phyloP scores from a whole-genome alignment of 768 basidiomycete species.

The Lepiota subincarnata region DNA sequence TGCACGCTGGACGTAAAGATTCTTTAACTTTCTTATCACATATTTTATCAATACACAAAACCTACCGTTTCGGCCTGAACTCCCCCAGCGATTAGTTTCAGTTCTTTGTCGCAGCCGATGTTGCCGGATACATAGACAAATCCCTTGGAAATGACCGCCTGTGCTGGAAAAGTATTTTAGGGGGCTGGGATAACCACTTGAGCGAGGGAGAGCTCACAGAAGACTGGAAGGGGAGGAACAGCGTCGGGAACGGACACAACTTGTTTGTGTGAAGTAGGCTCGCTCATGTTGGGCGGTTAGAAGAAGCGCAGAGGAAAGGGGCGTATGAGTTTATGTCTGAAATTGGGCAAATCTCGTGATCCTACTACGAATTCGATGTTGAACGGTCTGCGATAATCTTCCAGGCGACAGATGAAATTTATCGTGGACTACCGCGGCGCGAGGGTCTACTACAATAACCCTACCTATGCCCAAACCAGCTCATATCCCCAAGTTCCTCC shows the following conservation, averaged over 20 bases:
- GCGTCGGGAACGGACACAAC: constrained; percentile 29
- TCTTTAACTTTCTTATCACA: background rate
- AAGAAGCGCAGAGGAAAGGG: background rate
- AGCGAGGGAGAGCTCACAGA: constrained; percentile 22
- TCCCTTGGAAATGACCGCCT: constrained; percentile 32
- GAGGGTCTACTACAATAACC: background rate
- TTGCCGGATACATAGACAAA: constrained; percentile 15
- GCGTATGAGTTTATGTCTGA: background rate
- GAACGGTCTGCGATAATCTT: too few relatives aligned
- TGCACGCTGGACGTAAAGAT: constrained; percentile 22
- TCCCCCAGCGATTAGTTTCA: constrained; percentile 14
- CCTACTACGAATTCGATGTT: background rate
- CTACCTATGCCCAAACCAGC: background rate
- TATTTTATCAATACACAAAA: background rate
- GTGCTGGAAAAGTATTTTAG: constrained; percentile 22
- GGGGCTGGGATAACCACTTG: background rate
- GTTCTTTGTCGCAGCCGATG: constrained; percentile 13
- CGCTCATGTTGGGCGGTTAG: background rate
- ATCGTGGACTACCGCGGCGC: too few relatives aligned
- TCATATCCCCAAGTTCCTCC: constrained; percentile 49
- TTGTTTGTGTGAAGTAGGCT: constrained; percentile 14
- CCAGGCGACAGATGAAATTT: too few relatives aligned
- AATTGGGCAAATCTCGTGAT: background rate
- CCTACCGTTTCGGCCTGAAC: constrained; percentile 15
- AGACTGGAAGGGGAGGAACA: constrained; percentile 30